These are phyloP conservation scores for Curvularia sp. DNA, from an alignment of 2,329 filamentous ascomycete species.

Conservation along the genomic window DNA sequence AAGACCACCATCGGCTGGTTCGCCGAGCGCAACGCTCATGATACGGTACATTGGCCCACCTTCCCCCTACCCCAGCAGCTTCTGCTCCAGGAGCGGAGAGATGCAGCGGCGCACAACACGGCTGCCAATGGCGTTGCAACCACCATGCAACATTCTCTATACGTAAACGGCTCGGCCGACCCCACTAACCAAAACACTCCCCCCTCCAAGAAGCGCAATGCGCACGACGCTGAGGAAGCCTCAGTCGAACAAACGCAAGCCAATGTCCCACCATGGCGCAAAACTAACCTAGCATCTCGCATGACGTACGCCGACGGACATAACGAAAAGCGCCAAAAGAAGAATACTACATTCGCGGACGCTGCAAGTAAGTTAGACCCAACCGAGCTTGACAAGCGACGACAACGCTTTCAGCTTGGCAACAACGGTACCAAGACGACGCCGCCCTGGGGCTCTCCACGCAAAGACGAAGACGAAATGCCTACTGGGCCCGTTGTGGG, in stretches of 20 bases:
- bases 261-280: slow-evolving; percentile 73
- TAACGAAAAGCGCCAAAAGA: slow-evolving; percentile 56
- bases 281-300: slow-evolving; percentile 76
- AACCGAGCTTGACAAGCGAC: slow-evolving; percentile 85
- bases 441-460: slow-evolving; percentile 56
- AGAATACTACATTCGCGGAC: slow-evolving; percentile 56
- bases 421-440: slow-evolving; percentile 62
- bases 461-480: slow-evolving; percentile 58
- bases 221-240: slow-evolving; percentile 61
- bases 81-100: slow-evolving; percentile 68
- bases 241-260: slow-evolving; percentile 60
- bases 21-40: slow-evolving; percentile 74
- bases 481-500: slow-evolving; percentile 77
- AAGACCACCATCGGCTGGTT: slow-evolving; percentile 85
- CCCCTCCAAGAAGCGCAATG: slow-evolving; percentile 83
- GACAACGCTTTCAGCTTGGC: slow-evolving; percentile 77
- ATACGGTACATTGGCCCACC: slow-evolving; percentile 79
- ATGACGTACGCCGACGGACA: slow-evolving; percentile 66
- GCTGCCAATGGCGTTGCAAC: slow-evolving; percentile 42
- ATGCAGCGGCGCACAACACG: slow-evolving; percentile 31
- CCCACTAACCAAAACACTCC: slow-evolving; percentile 42
- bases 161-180: slow-evolving; percentile 24
- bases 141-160: slow-evolving; percentile 23
- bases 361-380: slow-evolving; percentile 86
- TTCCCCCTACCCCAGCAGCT: slow-evolving; percentile 86